A percentile compares a stretch with the other conserved stretches of the same genome.
Evolutionary conservation across 2,329 filamentous ascomycete species (phyloP).

Genomic region (Colletotrichum karsti): DNA sequence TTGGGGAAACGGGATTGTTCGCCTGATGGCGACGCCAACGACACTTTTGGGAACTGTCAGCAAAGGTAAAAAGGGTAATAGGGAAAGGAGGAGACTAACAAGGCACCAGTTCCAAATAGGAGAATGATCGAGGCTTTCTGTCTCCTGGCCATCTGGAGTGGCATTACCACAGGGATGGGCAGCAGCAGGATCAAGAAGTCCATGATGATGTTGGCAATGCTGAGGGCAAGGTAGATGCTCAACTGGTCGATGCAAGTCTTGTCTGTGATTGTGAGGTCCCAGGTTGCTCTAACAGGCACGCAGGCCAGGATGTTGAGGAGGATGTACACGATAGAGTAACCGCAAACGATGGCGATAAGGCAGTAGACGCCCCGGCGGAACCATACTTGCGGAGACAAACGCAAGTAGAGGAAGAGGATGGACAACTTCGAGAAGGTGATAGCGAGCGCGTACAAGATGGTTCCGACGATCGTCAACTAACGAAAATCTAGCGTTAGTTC

Average conservation of each 20-base stretch:
- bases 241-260: slow-evolving; percentile 6
- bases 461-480: background rate
- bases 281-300: background rate
- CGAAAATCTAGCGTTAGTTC: background rate
- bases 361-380: slow-evolving; percentile 29
- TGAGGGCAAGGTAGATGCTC: background rate
- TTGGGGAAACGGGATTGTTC: slow-evolving; percentile 35
- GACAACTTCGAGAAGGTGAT: slow-evolving; percentile 24
- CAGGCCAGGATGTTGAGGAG: slow-evolving; percentile 6
- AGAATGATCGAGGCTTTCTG: slow-evolving; percentile 20
- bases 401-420: slow-evolving; percentile 19
- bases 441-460: slow-evolving; percentile 7
- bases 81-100: background rate
- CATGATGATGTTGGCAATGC: slow-evolving; percentile 21
- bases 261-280: background rate
- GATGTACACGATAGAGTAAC: slow-evolving; percentile 37
- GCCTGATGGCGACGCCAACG: slow-evolving; percentile 37
- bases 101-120: background rate
- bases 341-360: slow-evolving; percentile 40
- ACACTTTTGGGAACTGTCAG: slow-evolving; percentile 30
- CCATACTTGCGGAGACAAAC: background rate
- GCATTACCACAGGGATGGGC: slow-evolving; percentile 5
- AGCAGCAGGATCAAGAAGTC: slow-evolving; percentile 12
- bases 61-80: no score
- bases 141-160: slow-evolving; percentile 10